Evolutionary conservation across 1,284 basidiomycete species (phyloP), one percentile per base, ranked within the genome.

Genomic region (Fomes fomentarius): DNA sequence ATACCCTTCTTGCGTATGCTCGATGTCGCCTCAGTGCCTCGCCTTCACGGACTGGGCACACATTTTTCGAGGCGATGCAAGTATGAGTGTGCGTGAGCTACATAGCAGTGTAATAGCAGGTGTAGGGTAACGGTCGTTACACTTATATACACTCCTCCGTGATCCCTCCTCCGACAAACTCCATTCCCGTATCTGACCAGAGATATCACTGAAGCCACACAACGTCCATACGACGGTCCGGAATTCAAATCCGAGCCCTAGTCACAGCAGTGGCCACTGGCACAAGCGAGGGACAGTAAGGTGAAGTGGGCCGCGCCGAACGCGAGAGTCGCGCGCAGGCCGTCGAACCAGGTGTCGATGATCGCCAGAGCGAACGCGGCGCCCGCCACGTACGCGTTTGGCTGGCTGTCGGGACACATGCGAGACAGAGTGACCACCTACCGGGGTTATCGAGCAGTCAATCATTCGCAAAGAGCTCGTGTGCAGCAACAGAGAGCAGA

Each of bases 321-420:
- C 31, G 73, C 56, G 4, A 75, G 43, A 2, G 77, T 76, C 14
- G 71, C 60, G 52, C 60, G 59, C 12, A 78, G 47, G 5, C 66
- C 66, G 40, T 79, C 80, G 25, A 78, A 72, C 61, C 76, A 70
- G 7, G 76, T 80, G 67, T 83, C 81, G 47, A 70, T 52, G 31
- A 81, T 58, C 1, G 79, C 81, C 2, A 75, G 71, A 5, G 69
- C 58, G 28, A 74, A 60, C 42, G 79, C 60, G 14, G 68, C 50
- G 0, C 43, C 57, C 21, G 63, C 46, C 9, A 64, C 49, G 9
- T 61, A 37, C 9, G 63, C 52, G 35, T 64, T 61, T 5, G 58
- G 41, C 17, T 33, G 49, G 14, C 53, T 35, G 24, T 63, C 56
- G 22, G 68, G 63, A 54, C 76, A 74, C 25, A 78, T 54, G 1